Evolutionary conservation across 2,329 filamentous ascomycete genomes (phyloP), one percentile per base, ranked within the genome.

Genomic region (Epichloe gansuensis): DNA sequence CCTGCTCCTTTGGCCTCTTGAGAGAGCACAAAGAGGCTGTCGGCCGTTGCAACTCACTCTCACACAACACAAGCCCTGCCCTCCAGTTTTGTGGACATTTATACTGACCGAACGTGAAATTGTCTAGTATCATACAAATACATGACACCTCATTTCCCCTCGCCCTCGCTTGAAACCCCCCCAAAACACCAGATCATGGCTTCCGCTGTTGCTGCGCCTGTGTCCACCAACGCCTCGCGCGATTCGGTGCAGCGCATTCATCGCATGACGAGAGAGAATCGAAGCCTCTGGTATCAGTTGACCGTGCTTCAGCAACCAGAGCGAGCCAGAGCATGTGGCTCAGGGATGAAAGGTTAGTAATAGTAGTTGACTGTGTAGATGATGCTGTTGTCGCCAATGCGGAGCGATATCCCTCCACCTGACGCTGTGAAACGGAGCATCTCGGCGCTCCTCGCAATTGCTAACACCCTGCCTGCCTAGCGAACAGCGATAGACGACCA

Each of bases 251-350:
- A 85, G 49, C 73, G 78, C 51, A 64, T 70, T 50, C 66, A 69
- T 48, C 67, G 69, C 47, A 58, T 63, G 50, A 95, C 88, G 42
- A 82, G 81, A 60, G 83, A 85, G 60, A 87, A 87, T 56, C 82
- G 87, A 59, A 81, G 76, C 56, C 78, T 96, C 59, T 88, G 81
- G 64, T 97, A 97, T 68, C 76, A 79, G 57, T 74, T 97, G 67
- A 82, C 80, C 54, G 89, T 97, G 52, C 83, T 96, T 61, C 93
- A 98, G 70, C 89, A 97, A 67, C 93, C 93, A 21, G 86, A 95
- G 71, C 87, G 90, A 62, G 91, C 93, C 48, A 81, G 93, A 74
- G 93, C 93, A 51, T 98, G 93, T 68, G 93, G 93, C 63, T 90
- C 89, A 51, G 93, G 93, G 54, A 89, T 89, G 51, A 97, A 97